These are phyloP conservation scores for Xylariaceae sp. DNA, from an alignment of 2,329 filamentous ascomycete species.

Conservation along the genomic window DNA sequence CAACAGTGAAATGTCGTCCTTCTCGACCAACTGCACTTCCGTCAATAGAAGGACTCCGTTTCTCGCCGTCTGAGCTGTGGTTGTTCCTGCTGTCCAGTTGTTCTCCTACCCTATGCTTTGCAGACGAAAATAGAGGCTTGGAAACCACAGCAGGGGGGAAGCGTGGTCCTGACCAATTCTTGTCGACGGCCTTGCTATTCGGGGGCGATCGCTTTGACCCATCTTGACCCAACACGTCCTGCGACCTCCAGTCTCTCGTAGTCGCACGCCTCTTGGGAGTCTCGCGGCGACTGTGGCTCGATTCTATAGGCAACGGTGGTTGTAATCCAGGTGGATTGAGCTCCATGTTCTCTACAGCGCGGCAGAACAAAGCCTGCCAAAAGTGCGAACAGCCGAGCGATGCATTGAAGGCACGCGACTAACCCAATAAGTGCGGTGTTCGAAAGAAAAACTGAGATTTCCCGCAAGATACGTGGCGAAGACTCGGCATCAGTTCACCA, in stretches of 20 bases:
- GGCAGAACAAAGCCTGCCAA: slow-evolving; percentile 29
- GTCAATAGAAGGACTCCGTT: slow-evolving; percentile 54
- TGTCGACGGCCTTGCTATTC: slow-evolving; percentile 16
- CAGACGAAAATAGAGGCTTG: slow-evolving; percentile 27
- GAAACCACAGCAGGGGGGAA: slow-evolving; percentile 21
- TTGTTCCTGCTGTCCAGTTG: slow-evolving; percentile 36
- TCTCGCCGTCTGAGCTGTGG: slow-evolving; percentile 50
- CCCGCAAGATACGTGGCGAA: slow-evolving; percentile 3
- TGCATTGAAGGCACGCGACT: slow-evolving; percentile 28
- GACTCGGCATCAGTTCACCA: not conserved
- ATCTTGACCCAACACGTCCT: slow-evolving; percentile 19
- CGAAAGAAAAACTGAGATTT: slow-evolving; percentile 1
- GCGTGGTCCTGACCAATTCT: slow-evolving; percentile 19
- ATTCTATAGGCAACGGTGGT: slow-evolving; percentile 23
- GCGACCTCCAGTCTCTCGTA: slow-evolving; percentile 21
- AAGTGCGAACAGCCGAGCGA: slow-evolving; percentile 19
- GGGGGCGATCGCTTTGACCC: slow-evolving; percentile 24
- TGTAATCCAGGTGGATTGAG: slow-evolving; percentile 24
- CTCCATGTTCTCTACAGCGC: slow-evolving; percentile 31
- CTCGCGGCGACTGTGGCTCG: slow-evolving; percentile 24
- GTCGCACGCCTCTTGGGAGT: slow-evolving; percentile 21
- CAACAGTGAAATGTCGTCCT: slow-evolving; percentile 70
- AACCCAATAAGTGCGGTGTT: slow-evolving; percentile 1
- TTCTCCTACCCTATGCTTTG: slow-evolving; percentile 23
- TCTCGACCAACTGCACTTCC: slow-evolving; percentile 56